Evolutionary conservation across 176 grass and related monocot species (phyloP).

Genomic region (Ensete ventricosum): DNA sequence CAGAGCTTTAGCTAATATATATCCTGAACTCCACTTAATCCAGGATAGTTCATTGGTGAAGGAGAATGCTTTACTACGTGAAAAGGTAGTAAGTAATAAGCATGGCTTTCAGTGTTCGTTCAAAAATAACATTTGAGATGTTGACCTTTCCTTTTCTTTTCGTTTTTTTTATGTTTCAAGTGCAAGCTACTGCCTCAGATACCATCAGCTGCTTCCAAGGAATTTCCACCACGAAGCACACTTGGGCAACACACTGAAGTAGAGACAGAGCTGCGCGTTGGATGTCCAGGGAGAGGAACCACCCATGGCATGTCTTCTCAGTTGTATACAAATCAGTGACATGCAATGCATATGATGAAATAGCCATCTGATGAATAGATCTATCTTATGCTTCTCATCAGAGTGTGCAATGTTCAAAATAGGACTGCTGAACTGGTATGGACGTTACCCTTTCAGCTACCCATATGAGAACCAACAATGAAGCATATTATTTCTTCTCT

Average conservation of each 20-base stretch:
- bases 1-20: background rate
- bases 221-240: background rate
- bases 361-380: too few relatives aligned
- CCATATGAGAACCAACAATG: too few relatives aligned
- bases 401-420: too few relatives aligned
- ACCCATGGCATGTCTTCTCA: background rate
- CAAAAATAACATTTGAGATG: too few relatives aligned
- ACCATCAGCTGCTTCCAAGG: background rate
- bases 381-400: too few relatives aligned
- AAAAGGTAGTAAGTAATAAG: background rate
- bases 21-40: background rate
- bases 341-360: too few relatives aligned
- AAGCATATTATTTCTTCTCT: too few relatives aligned
- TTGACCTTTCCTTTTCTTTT: too few relatives aligned
- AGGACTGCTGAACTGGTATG: too few relatives aligned
- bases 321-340: background rate
- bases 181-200: background rate
- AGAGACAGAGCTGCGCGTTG: slow-evolving; percentile 9
- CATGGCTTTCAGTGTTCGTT: too few relatives aligned
- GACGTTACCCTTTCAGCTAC: too few relatives aligned
- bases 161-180: background rate
- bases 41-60: background rate
- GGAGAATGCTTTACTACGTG: slow-evolving; percentile 9
- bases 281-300: slow-evolving; percentile 8
- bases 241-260: background rate